A percentile compares a stretch with the other conserved stretches of the same genome.
These are phyloP conservation scores for Clarireedia monteithiana DNA, from an alignment of 2,329 filamentous ascomycete genomes.

Conservation along the genomic window DNA sequence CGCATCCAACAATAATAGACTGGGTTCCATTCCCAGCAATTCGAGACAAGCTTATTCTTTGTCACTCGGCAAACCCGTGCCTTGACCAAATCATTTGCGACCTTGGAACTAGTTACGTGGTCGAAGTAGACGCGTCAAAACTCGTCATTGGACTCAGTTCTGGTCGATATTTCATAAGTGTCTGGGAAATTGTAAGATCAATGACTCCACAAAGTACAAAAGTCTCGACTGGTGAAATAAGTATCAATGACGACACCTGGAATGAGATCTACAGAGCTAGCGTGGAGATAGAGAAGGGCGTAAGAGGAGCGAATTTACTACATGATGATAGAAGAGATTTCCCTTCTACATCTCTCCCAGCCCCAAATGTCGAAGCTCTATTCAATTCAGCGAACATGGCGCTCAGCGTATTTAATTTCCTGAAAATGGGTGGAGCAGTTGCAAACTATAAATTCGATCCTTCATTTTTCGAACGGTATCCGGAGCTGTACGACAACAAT, in stretches of 20 bases:
- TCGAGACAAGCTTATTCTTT: slow-evolving; percentile 2
- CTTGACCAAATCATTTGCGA: slow-evolving; percentile 5
- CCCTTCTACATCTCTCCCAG: neutral
- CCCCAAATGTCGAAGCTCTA: neutral
- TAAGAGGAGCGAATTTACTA: neutral
- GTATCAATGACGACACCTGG: neutral
- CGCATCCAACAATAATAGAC: neutral
- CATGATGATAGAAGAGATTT: neutral
- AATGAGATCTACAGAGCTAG: neutral
- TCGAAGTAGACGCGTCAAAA: slow-evolving; percentile 4
- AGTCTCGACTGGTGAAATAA: neutral
- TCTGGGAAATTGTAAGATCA: neutral
- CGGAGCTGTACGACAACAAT: slow-evolving; percentile 6
- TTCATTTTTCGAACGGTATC: slow-evolving; percentile 1
- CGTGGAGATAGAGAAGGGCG: neutral
- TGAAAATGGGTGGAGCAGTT: neutral
- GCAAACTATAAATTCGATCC: slow-evolving; percentile 3
- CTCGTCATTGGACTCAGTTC: neutral
- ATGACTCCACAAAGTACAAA: neutral
- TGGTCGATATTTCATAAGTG: neutral
- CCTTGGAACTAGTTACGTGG: slow-evolving; percentile 3
- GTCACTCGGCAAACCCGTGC: slow-evolving; percentile 2
- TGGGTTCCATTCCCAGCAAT: slow-evolving; percentile 2
- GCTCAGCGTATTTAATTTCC: neutral
- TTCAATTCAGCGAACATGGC: neutral